These are phyloP conservation scores for Bacidia gigantensis DNA, from an alignment of 495 filamentous ascomycete genomes.

Conservation along the genomic window DNA sequence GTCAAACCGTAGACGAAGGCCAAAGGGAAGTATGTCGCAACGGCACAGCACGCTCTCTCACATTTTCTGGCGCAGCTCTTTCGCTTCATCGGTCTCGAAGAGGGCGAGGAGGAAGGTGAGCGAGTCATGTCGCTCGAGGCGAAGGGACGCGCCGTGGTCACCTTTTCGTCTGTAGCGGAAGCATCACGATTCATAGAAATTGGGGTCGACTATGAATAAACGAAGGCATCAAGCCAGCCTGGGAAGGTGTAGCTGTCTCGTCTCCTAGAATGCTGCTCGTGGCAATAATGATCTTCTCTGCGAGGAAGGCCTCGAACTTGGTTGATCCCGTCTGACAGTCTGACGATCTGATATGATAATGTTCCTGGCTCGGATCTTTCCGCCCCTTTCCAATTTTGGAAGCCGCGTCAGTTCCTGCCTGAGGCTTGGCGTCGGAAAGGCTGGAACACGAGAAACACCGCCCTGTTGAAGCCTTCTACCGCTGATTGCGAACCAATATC, in stretches of 20 bases:
- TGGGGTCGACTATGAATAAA: too few relatives aligned
- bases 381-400: background rate
- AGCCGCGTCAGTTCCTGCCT: background rate
- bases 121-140: constrained; percentile 2
- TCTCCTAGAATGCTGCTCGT: too few relatives aligned
- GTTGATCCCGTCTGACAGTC: too few relatives aligned
- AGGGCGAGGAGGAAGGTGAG: constrained; percentile 36
- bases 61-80: constrained; percentile 56
- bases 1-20: constrained; percentile 79
- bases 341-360: background rate
- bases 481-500: background rate
- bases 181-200: background rate
- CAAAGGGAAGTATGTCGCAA: constrained; percentile 75
- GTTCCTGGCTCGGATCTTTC: background rate
- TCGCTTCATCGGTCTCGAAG: constrained; percentile 32
- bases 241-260: too few relatives aligned
- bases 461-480: background rate
- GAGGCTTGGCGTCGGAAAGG: background rate
- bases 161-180: background rate
- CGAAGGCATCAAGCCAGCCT: too few relatives aligned
- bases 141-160: too few relatives aligned
- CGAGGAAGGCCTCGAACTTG: too few relatives aligned
- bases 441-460: background rate
- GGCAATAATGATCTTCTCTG: too few relatives aligned
- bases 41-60: constrained; percentile 73